Evolutionary conservation across 2,329 filamentous ascomycete species (phyloP).

Genomic region (Gaeumannomyces tritici): DNA sequence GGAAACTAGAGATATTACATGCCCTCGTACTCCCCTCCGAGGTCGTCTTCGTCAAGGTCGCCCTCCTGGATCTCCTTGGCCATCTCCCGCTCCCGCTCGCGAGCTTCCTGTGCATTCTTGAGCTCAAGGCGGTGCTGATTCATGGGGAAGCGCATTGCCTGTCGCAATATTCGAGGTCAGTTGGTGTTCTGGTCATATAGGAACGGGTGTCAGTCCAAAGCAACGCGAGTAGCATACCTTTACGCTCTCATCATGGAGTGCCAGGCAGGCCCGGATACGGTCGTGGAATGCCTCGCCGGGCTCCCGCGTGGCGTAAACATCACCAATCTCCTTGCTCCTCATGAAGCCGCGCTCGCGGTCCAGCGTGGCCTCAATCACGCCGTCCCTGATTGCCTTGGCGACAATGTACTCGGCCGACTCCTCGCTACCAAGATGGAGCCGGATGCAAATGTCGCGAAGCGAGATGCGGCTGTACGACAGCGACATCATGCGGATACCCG

Average conservation of each 20-base stretch:
- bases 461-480: slow-evolving; percentile 96
- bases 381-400: slow-evolving; percentile 94
- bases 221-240: slow-evolving; percentile 52
- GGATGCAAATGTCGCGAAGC: slow-evolving; percentile 92
- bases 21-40: slow-evolving; percentile 90
- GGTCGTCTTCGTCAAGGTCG: slow-evolving; percentile 92
- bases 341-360: slow-evolving; percentile 94
- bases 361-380: slow-evolving; percentile 89
- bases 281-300: slow-evolving; percentile 96
- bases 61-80: slow-evolving; percentile 98
- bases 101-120: slow-evolving; percentile 97
- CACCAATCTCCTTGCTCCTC: slow-evolving; percentile 95
- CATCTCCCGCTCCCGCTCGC: slow-evolving; percentile 90
- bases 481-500: slow-evolving; percentile 98
- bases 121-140: slow-evolving; percentile 96
- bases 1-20: slow-evolving; percentile 48
- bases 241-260: slow-evolving; percentile 93
- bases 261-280: slow-evolving; percentile 83
- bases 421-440: slow-evolving; percentile 85
- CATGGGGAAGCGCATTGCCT: slow-evolving; percentile 99
- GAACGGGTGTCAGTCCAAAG: no score
- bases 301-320: slow-evolving; percentile 92
- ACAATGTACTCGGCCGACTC: slow-evolving; percentile 99
- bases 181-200: background rate
- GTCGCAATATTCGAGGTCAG: background rate